Base-by-base conservation (phyloP, 1,284 basidiomycete species). In the Kwoniella shivajii region DNA sequence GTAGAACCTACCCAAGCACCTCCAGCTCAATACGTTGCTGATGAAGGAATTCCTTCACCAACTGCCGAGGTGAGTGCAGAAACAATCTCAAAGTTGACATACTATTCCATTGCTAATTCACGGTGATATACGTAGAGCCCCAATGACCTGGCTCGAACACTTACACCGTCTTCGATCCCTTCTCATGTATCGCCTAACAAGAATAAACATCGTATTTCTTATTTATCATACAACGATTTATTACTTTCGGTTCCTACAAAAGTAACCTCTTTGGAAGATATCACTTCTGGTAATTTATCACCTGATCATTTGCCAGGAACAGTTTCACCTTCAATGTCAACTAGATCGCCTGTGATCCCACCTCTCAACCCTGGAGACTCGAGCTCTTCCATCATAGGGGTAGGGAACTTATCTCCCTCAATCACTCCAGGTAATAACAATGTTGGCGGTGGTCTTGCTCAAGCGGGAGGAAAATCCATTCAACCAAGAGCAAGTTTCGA, bases 191-290 rank as follows among this genome's bases (percentile, higher is more conserved):
- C 86, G 1, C 69, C 71, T 1, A 61, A 64, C 38, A 73, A 71
- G 60, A 68, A 70, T 42, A 71, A 68, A 56, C 73, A 77, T 80
- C 47, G 80, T 86, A 90, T 93, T 29, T 90, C 88, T 0, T 92
- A 92, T 81, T 83, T 92, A 75, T 88, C 88, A 2, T 92, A 92
- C 75, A 84, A 86, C 37, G 90, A 93, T 73, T 82, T 92, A 5
- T 83, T 92, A 37, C 80, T 86, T 0, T 88, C 86, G 0, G 86
- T 88, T 0, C 90, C 90, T 0, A 80, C 85, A 0, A 82, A 86
- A 3, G 85, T 86, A 10, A 82, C 86, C 29, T 84, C 88, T 1
- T 82, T 93, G 3, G 84, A 85, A 0, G 84, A 85, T 3, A 83
- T 92, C 52, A 90, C 89, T 0, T 84, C 82, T 3, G 78, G 78